A percentile compares a stretch with the other conserved stretches of the same genome.
Evolutionary conservation across 2,329 filamentous ascomycete genomes (phyloP).

Genomic region (Drechslera avenae): DNA sequence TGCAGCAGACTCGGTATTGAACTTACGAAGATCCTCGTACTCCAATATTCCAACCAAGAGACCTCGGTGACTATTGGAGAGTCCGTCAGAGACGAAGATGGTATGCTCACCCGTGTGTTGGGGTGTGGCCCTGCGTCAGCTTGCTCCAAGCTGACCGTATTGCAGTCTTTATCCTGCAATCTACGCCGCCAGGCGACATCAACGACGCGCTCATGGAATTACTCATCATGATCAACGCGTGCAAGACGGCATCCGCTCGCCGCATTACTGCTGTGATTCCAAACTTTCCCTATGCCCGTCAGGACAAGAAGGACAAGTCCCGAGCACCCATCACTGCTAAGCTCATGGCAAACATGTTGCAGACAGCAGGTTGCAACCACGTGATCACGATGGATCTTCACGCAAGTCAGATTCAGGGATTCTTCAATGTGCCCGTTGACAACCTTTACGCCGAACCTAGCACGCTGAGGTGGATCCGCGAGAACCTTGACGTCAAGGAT

Average conservation of each 20-base stretch:
- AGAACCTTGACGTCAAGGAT: constrained; percentile 80
- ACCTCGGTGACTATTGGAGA: constrained; percentile 93
- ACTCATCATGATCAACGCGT: constrained; percentile 97
- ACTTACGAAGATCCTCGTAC: constrained; percentile 76
- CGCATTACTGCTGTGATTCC: constrained; percentile 95
- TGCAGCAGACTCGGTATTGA: constrained; percentile 71
- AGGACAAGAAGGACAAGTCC: constrained; percentile 97
- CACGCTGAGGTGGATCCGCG: constrained; percentile 86
- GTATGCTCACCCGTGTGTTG: constrained; percentile 51
- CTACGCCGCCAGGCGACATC: constrained; percentile 91
- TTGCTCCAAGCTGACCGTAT: constrained; percentile 27
- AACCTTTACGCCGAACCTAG: constrained; percentile 94
- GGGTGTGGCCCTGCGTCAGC: not conserved
- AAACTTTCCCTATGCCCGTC: constrained; percentile 94
- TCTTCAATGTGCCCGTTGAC: constrained; percentile 83
- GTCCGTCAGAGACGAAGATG: constrained; percentile 94
- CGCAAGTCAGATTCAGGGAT: constrained; percentile 91
- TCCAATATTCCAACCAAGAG: constrained; percentile 87
- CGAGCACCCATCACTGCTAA: constrained; percentile 96
- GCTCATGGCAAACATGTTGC: constrained; percentile 96
- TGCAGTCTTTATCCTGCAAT: constrained; percentile 91
- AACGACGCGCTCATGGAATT: constrained; percentile 99
- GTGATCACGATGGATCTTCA: constrained; percentile 97
- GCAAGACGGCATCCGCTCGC: constrained; percentile 81
- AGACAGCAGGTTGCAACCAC: constrained; percentile 89